Percentiles rank a stretch among this genome's conserved stretches.
Conservation (phyloP, 2,329 filamentous ascomycete species). For the Gremmenia infestans region DNA sequence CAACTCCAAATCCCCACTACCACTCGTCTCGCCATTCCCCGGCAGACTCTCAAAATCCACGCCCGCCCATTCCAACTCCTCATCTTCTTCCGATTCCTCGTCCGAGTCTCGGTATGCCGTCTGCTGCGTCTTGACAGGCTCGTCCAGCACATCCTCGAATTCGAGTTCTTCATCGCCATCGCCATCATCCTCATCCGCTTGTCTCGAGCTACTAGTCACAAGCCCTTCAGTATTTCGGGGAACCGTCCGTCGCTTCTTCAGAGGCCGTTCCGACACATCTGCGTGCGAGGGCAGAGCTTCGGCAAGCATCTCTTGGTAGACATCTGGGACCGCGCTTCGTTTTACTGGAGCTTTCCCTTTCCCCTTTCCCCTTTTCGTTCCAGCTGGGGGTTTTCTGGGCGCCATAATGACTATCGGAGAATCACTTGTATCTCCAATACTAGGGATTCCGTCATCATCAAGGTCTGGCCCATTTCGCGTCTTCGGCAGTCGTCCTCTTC, state of each 20-base stretch:
- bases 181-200: conserved; percentile 18
- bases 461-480: background rate
- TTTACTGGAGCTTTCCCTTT: conserved; percentile 11
- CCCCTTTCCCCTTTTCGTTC: conserved; percentile 14
- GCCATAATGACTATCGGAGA: conserved; percentile 2
- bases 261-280: conserved; percentile 30
- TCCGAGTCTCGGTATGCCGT: conserved; percentile 44
- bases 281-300: conserved; percentile 34
- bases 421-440: background rate
- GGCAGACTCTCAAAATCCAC: conserved; percentile 38
- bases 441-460: background rate
- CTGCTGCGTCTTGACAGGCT: conserved; percentile 26
- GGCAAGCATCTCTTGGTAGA: conserved; percentile 42
- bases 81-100: conserved; percentile 47
- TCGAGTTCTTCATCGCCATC: conserved; percentile 26
- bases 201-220: conserved; percentile 12
- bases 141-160: conserved; percentile 30
- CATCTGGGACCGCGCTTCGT: conserved; percentile 32
- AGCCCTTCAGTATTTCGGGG: conserved; percentile 5
- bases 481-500: conserved; percentile 7
- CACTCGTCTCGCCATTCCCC: conserved; percentile 21
- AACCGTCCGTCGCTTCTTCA: conserved; percentile 32
- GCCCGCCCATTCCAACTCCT: conserved; percentile 61
- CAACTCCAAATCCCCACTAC: conserved; percentile 29
- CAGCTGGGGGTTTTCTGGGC: conserved; percentile 5